A percentile compares a stretch with the other conserved stretches of the same genome.
Conservation (phyloP, 2,329 filamentous ascomycete genomes). For the Sclerotinia borealis region DNA sequence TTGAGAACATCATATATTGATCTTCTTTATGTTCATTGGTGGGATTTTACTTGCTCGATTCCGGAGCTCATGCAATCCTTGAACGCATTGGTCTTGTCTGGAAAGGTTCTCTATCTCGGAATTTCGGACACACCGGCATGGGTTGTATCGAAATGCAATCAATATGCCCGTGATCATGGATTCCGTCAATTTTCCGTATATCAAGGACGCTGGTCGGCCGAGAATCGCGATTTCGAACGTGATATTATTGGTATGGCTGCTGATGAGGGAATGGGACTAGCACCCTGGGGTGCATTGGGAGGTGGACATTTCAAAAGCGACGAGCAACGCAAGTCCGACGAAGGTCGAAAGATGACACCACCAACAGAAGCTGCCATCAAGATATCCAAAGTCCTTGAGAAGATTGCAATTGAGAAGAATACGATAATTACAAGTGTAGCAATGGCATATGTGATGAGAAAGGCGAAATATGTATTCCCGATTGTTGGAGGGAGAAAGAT, state of each 20-base stretch:
- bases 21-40: constrained; percentile 58
- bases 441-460: constrained; percentile 67
- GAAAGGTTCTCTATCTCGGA: constrained; percentile 63
- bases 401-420: constrained; percentile 51
- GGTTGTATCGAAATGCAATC: constrained; percentile 59
- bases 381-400: constrained; percentile 41
- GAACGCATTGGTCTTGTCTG: constrained; percentile 51
- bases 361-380: constrained; percentile 45
- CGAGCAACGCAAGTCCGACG: constrained; percentile 38
- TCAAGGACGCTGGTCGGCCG: constrained; percentile 58
- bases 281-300: constrained; percentile 50
- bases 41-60: constrained; percentile 61
- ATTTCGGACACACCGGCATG: constrained; percentile 65
- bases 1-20: constrained; percentile 66
- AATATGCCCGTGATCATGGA: constrained; percentile 65
- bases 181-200: constrained; percentile 65
- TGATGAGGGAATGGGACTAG: constrained; percentile 51
- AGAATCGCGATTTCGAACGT: constrained; percentile 56
- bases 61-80: constrained; percentile 64
- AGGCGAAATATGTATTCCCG: constrained; percentile 67
- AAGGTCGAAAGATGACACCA: constrained; percentile 28
- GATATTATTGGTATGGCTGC: constrained; percentile 56
- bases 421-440: constrained; percentile 57
- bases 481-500: constrained; percentile 65
- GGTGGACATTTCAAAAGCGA: constrained; percentile 44